Base-by-base conservation (phyloP, 1,284 basidiomycete genomes). In the Irpex lacteus region DNA sequence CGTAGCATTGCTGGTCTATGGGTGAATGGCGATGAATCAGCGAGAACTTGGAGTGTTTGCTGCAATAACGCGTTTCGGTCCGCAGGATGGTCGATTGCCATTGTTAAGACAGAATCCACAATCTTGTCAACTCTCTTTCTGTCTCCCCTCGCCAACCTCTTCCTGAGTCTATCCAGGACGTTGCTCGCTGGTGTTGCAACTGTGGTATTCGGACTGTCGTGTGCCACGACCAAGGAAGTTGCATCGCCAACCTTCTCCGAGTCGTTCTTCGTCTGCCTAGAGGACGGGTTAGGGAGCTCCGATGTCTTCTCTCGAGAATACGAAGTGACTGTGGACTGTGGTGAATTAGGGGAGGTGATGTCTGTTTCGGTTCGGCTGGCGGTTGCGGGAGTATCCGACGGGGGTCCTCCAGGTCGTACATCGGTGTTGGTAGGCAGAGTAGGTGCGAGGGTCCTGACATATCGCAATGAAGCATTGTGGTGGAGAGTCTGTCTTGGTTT, bases 401-500 rank as follows among this genome's bases (percentile, higher is more conserved):
- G 38, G 26, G 9, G 56, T 58, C 19, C 18, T 58, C 19, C 19
- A 34, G 26, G 52, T 54, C 19, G 19, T 21, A 18, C 7, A 21
- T 19, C 52, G 11, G 52, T 54, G 52, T 9, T 8, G n/a, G n/a
- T 5, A 21, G 37, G 19, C 2, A 44, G 5, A 15, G 40, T 15
- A 6, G 40, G 40, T 44, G 11, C 11, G 38, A 53, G 21, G 50
- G 50, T 53, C 13, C 50, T 60, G 37, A 53, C 8, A 18, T 53
- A 18, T 9, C 21, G 44, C 11, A 11, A 5, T 13, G 15, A 40
- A 26, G 60, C 9, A 18, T 56, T 26, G 66, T 65, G 37, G 61
- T 71, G 63, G 66, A 9, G 40, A 15, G 40, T 44, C 11, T 44
- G 15, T 44, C 40, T 70, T 63, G 70, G 69, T 70, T 66, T 65